Evolutionary conservation across 2,329 filamentous ascomycete species (phyloP).

Genomic region (Cladophialophora carrionii): DNA sequence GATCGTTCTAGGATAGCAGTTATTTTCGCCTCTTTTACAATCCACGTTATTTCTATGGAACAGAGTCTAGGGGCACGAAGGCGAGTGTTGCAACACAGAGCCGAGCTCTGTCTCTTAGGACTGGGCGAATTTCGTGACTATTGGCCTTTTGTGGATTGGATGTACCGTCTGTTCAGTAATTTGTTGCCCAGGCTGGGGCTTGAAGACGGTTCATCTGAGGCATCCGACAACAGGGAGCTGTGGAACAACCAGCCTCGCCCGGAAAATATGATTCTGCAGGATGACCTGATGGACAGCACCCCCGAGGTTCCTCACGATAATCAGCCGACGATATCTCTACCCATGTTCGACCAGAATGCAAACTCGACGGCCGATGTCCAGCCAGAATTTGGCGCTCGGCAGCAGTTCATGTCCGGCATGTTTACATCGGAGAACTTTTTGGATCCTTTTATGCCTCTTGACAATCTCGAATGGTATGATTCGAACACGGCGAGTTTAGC

Average conservation of each 20-base stretch:
- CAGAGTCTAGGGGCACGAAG: conserved; percentile 22
- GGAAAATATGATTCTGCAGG: conserved; percentile 17
- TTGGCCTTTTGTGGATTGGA: conserved; percentile 29
- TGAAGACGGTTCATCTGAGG: conserved; percentile 18
- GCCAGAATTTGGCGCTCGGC: conserved; percentile 19
- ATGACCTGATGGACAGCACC: conserved; percentile 19
- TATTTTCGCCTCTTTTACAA: conserved; percentile 26
- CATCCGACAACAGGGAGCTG: conserved; percentile 13
- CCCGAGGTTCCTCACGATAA: conserved; percentile 6
- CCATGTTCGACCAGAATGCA: conserved; percentile 20
- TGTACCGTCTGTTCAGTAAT: conserved; percentile 25
- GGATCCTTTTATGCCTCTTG: conserved; percentile 24
- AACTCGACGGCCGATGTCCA: conserved; percentile 15
- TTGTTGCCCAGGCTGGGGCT: conserved; percentile 17
- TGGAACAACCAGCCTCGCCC: conserved; percentile 21
- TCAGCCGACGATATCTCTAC: conserved; percentile 20
- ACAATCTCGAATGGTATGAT: conserved; percentile 25
- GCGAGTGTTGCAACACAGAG: conserved; percentile 27
- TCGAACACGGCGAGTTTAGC: conserved; percentile 14
- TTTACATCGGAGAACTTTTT: conserved; percentile 25
- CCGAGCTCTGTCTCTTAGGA: conserved; percentile 23
- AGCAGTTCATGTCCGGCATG: conserved; percentile 26
- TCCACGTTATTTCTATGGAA: conserved; percentile 27
- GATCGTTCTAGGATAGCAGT: conserved; percentile 22
- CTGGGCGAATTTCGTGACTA: conserved; percentile 27